Percentiles rank a stretch among this genome's conserved stretches.
Evolutionary conservation across 2,329 filamentous ascomycete genomes (phyloP).

Genomic region (Aphanoascus verrucosus): DNA sequence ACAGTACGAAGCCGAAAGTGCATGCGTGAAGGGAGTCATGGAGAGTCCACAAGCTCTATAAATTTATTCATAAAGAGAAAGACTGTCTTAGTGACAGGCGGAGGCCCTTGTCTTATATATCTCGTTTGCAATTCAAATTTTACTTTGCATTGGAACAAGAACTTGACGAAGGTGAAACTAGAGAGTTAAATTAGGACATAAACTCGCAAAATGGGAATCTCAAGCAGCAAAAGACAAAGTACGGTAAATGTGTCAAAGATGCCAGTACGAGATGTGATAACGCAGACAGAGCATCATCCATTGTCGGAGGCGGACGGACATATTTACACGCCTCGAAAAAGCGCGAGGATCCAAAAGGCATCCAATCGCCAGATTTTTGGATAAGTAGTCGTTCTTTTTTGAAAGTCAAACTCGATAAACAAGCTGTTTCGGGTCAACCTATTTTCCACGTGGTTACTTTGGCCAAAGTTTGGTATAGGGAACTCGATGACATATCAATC

Average conservation of each 20-base stretch:
- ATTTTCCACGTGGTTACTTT: slow-evolving; percentile 65
- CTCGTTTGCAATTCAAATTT: neutral
- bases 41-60: too few relatives aligned
- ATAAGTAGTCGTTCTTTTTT: slow-evolving; percentile 51
- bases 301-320: slow-evolving; percentile 39
- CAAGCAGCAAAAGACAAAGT: slow-evolving; percentile 31
- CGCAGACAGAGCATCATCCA: slow-evolving; percentile 31
- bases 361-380: slow-evolving; percentile 63
- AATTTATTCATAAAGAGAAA: too few relatives aligned
- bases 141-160: neutral
- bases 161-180: slow-evolving; percentile 22
- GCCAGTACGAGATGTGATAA: slow-evolving; percentile 33
- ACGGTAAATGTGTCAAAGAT: slow-evolving; percentile 38
- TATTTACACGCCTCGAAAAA: slow-evolving; percentile 73
- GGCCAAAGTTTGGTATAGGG: slow-evolving; percentile 65
- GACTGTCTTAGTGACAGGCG: too few relatives aligned
- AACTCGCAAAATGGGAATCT: slow-evolving; percentile 35
- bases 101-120: neutral
- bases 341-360: slow-evolving; percentile 77
- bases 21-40: neutral
- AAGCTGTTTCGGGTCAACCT: slow-evolving; percentile 76
- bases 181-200: slow-evolving; percentile 44
- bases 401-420: neutral
- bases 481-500: slow-evolving; percentile 27
- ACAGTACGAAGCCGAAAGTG: neutral